These are phyloP conservation scores for Lactarius tabidus DNA, from an alignment of 768 basidiomycete species.

Conservation along the genomic window DNA sequence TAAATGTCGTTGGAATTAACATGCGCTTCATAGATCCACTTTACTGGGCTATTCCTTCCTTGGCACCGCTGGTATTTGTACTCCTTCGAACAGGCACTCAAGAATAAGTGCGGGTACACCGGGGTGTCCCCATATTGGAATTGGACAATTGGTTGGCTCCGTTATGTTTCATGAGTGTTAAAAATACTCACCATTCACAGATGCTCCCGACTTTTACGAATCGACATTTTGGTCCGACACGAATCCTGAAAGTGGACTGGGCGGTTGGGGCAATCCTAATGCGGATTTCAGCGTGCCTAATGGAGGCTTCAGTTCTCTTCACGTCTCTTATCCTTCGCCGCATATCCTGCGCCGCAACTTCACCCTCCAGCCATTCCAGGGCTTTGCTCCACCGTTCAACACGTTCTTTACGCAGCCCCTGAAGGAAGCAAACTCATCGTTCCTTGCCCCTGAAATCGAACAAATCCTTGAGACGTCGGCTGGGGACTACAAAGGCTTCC, in stretches of 20 bases:
- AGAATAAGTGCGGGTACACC: conserved; percentile 27
- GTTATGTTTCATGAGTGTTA: not conserved
- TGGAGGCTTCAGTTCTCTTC: conserved; percentile 32
- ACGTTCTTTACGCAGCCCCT: conserved; percentile 25
- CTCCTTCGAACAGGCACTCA: conserved; percentile 26
- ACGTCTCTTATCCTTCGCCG: conserved; percentile 33
- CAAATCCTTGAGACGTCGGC: conserved; percentile 29
- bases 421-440: conserved; percentile 30
- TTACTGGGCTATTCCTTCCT: conserved; percentile 30
- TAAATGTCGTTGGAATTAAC: not conserved
- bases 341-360: conserved; percentile 36
- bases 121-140: conserved; percentile 32
- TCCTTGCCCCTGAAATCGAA: conserved; percentile 28
- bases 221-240: conserved; percentile 27
- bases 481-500: conserved; percentile 33
- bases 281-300: conserved; percentile 27
- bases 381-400: not conserved
- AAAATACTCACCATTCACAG: conserved; percentile 15
- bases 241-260: conserved; percentile 28
- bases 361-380: conserved; percentile 31
- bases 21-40: conserved; percentile 26
- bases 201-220: conserved; percentile 27
- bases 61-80: conserved; percentile 32
- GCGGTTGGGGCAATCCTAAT: conserved; percentile 30
- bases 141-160: conserved; percentile 28